Evolutionary conservation across 2,329 filamentous ascomycete genomes (phyloP), one percentile per base, ranked within the genome.

Genomic region (Claviceps pazoutovae): DNA sequence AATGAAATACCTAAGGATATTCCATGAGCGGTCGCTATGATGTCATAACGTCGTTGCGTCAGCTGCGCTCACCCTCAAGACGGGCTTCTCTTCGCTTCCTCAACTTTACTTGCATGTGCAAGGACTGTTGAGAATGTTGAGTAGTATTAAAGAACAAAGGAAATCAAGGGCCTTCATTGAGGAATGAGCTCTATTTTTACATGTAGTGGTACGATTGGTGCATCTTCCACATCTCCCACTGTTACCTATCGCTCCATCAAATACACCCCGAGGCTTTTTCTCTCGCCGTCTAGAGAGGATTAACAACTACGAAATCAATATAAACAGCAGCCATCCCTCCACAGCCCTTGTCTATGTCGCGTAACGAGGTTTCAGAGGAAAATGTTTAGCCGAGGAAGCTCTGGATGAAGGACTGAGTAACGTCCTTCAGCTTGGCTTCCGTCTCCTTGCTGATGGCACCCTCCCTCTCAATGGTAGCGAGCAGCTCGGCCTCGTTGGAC

Each of bases 361-460:
- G 58, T 56, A 58, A 59, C 57, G 58, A 62, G 60, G 57, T 58
- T 57, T 57, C 59, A 56, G 54, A 59, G 58, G 14, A 16, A 52
- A 55, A 46, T 51, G 61, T 65, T 79, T 79, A 80, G 67, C 69
- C 69, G 57, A 74, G 64, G 82, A 96, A 97, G 82, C 83, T 88
- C 87, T 95, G 94, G 79, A 88, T 94, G 83, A 96, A 97, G 72
- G 67, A 78, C 63, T 64, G 58, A 64, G 88, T 80, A 65, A 86
- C 75, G 55, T 93, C 84, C 79, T 83, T 87, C 66, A 94, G 75
- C 77, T 81, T 86, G 60, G 73, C 76, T 78, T 94, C 93, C 48
- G 89, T 77, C 41, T 95, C 91, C 83, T 96, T 96, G 85, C 86
- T 93, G 70, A 98, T 74, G 58, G 88, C 80, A 71, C 91, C 91